These are phyloP conservation scores for Globisporangium polare DNA, from an alignment of 352 stramenopile species.

Conservation along the genomic window DNA sequence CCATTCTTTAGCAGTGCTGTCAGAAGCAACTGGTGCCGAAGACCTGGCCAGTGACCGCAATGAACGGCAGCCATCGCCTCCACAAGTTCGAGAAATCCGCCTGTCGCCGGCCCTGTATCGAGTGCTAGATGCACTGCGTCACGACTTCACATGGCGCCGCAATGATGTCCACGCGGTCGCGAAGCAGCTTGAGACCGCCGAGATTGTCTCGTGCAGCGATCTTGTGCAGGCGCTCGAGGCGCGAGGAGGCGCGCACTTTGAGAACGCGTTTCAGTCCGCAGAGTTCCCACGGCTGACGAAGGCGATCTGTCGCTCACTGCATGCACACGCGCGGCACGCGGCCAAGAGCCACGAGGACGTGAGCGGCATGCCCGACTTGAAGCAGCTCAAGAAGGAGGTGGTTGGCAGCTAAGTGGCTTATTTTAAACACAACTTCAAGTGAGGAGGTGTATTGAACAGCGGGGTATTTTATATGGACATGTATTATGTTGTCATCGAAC, in stretches of 20 bases:
- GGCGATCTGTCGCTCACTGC: constrained; percentile 34
- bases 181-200: constrained; percentile 25
- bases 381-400: neutral
- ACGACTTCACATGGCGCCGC: constrained; percentile 43
- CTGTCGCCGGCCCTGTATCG: constrained; percentile 24
- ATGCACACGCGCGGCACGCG: constrained; percentile 2
- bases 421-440: neutral
- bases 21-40: neutral
- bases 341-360: constrained; percentile 6
- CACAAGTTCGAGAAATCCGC: constrained; percentile 16
- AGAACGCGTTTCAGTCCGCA: constrained; percentile 41
- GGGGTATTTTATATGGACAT: neutral
- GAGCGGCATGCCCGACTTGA: neutral
- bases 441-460: neutral
- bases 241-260: constrained; percentile 33
- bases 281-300: constrained; percentile 50
- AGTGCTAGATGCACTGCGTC: constrained; percentile 27
- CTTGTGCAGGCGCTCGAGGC: constrained; percentile 27
- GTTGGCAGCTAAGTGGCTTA: neutral
- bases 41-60: neutral
- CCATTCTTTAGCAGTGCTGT: neutral
- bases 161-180: constrained; percentile 30
- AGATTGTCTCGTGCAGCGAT: constrained; percentile 41
- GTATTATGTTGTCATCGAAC: neutral
- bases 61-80: neutral